Conservation (phyloP, 768 basidiomycete genomes). For the Sistotremastrum niveocremeum region DNA sequence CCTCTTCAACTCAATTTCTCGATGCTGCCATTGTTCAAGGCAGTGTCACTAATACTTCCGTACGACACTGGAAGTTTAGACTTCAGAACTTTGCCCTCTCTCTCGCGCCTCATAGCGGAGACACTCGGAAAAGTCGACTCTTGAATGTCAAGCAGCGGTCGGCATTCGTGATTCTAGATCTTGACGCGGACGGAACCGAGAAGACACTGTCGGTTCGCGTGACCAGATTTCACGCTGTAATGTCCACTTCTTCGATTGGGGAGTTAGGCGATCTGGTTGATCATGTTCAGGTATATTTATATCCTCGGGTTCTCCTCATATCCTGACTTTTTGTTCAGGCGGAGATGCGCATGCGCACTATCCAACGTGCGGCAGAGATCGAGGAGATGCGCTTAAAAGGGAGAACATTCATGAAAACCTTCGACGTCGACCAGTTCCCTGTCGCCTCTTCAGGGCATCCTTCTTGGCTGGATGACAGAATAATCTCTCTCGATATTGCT, state of each 20-base stretch:
- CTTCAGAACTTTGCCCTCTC: conserved; percentile 75
- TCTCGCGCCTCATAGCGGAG: conserved; percentile 45
- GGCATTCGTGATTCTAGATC: conserved; percentile 76
- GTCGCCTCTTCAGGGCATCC: conserved; percentile 1
- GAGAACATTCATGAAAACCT: conserved; percentile 54
- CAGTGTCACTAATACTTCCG: conserved; percentile 32
- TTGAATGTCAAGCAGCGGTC: conserved; percentile 53
- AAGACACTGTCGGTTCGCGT: conserved; percentile 38
- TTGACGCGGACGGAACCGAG: conserved; percentile 28
- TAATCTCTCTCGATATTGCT: conserved; percentile 23
- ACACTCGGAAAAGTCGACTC: conserved; percentile 20
- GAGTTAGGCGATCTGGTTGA: conserved; percentile 85
- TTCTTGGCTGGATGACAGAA: conserved; percentile 22
- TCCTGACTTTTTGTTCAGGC: conserved; percentile 30
- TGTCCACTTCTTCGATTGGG: conserved; percentile 88
- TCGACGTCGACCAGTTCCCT: conserved; percentile 37
- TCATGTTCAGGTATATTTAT: conserved; percentile 50
- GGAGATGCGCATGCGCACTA: conserved; percentile 60
- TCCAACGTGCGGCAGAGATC: conserved; percentile 65
- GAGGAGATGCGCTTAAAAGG: conserved; percentile 77
- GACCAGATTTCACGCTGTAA: conserved; percentile 77
- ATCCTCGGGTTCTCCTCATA: not conserved
- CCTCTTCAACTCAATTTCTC: conserved; percentile 56
- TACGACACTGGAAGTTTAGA: conserved; percentile 50
- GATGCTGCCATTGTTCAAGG: conserved; percentile 68